Base-by-base conservation (phyloP, 257 asterid species). In the Buddleja alternifolia region DNA sequence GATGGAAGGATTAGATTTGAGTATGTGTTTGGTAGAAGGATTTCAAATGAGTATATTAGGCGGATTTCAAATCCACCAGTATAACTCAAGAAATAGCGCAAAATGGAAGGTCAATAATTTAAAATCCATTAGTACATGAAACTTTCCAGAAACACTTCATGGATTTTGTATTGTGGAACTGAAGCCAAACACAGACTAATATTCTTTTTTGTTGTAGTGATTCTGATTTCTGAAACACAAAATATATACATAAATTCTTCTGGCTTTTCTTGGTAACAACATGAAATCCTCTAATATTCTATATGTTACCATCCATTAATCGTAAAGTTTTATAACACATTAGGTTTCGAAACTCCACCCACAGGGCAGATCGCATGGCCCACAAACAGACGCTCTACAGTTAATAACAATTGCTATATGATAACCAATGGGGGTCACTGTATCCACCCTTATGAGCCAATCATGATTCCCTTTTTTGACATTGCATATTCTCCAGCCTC, bases 321-420 rank as follows among this genome's bases (percentile, higher is more conserved):
- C 11, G 8, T 23, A 42, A 42, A 41, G 11, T 15, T 58, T 58
- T 8, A 17, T 48, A 25, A 2, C 17, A 44, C 12, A 8, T 8
- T 16, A 40, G 52, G 3, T 24, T 15, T 6, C 61, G 34, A 29
- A 61, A 21, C 39, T 42, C 41, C 41, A 44, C 42, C 48, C 17
- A 14, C 17, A 63, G 56, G 44, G 15, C 17, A 23, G 32, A 50
- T 50, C 8, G 5, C 8, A 63, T 36, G 67, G 69, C 42, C 69
- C 56, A 42, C 39, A 24, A 24, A 62, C 55, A 23, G 37, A 40
- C 4, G 10, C 12, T n/a, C 11, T 39, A 12, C 37, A 39, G n/a
- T 29, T 20, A 8, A 50, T 20, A 50, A 50, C 4, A 6, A 14
- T 0, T 50, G 32, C 57, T 10, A 50, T 50, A 50, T 19, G 9